phyloP scores from a whole-genome alignment of 1,284 basidiomycete species.

The Chalciporus piperatoides region DNA sequence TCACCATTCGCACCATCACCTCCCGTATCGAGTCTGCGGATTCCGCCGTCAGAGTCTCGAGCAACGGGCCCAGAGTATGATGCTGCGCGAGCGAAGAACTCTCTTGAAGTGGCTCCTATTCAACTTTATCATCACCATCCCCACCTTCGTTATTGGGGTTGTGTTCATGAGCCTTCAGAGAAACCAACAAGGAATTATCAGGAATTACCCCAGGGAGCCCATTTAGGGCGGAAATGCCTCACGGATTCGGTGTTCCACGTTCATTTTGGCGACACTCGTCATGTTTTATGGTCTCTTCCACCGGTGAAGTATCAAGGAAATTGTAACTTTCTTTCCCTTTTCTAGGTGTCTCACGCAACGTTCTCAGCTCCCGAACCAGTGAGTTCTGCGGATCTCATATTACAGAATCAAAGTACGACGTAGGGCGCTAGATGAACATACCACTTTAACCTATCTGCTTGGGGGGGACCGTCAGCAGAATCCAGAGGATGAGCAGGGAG shows the following conservation, averaged over 20 bases:
- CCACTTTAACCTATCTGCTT: too few species aligned
- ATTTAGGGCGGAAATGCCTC: conserved; percentile 64
- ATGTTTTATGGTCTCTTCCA: conserved; percentile 68
- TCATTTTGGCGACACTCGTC: conserved; percentile 66
- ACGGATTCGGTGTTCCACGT: conserved; percentile 57
- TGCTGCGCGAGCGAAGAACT: conserved; percentile 51
- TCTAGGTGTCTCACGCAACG: conserved; percentile 59
- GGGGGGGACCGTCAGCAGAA: too few species aligned
- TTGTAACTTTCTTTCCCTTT: conserved; percentile 37
- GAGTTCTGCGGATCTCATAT: too few species aligned
- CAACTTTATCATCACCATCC: conserved; percentile 62
- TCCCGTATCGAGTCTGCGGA: conserved; percentile 39
- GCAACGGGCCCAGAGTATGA: conserved; percentile 54
- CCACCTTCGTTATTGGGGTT: conserved; percentile 77
- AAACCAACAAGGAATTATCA: conserved; percentile 43
- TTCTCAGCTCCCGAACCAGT: conserved; percentile 33
- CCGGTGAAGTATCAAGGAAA: conserved; percentile 52
- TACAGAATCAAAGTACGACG: too few species aligned
- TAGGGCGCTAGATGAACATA: too few species aligned
- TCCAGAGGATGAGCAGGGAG: too few species aligned
- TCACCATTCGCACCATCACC: conserved; percentile 66
- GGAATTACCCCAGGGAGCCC: conserved; percentile 54
- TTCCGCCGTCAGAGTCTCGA: conserved; percentile 49
- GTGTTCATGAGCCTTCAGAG: conserved; percentile 66
- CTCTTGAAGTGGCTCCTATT: conserved; percentile 55